Evolutionary conservation across 768 basidiomycete genomes (phyloP).

Genomic region (Pleurotus giganteus): DNA sequence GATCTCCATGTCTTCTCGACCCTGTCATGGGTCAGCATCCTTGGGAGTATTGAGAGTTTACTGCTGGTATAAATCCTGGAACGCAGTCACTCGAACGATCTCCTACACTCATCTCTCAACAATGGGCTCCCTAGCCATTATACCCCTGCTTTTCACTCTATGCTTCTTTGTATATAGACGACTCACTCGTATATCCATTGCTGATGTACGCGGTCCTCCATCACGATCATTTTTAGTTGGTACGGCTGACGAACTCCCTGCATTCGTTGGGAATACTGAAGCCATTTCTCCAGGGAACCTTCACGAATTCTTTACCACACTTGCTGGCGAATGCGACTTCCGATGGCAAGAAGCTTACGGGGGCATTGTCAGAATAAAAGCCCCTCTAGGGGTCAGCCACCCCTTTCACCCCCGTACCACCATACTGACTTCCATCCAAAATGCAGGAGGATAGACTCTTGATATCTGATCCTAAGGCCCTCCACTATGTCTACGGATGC

Average conservation of each 20-base stretch:
- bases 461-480: constrained; percentile 54
- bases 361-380: constrained; percentile 49
- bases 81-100: neutral
- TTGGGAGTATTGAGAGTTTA: neutral
- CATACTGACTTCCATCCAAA: neutral
- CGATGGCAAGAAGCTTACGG: constrained; percentile 50
- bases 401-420: neutral
- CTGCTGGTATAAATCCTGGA: neutral
- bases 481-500: constrained; percentile 56
- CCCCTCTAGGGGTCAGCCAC: constrained; percentile 41
- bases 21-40: neutral
- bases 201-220: constrained; percentile 48
- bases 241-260: constrained; percentile 15
- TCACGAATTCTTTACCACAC: constrained; percentile 46
- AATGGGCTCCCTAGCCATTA: neutral
- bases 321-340: constrained; percentile 49
- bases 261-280: neutral
- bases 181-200: constrained; percentile 37
- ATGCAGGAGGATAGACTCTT: constrained; percentile 49
- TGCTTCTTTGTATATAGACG: constrained; percentile 28
- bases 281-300: constrained; percentile 39
- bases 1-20: neutral
- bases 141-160: neutral
- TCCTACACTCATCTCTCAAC: neutral
- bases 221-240: constrained; percentile 49